Base-by-base conservation (phyloP, 768 basidiomycete species). In the Cystofilobasidium capitatum region DNA sequence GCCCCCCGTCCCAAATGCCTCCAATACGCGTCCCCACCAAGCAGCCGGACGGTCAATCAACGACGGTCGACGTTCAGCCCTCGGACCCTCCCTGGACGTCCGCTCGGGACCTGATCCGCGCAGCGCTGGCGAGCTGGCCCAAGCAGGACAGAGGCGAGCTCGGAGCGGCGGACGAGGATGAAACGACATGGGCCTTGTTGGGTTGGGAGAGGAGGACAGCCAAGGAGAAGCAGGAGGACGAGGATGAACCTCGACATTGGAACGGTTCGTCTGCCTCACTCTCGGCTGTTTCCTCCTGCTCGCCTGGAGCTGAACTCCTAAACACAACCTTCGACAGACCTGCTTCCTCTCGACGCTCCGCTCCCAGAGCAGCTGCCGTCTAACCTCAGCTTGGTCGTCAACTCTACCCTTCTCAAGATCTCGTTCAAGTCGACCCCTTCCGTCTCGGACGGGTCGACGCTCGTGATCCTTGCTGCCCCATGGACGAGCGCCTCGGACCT, bases 221-320 rank as follows among this genome's bases (percentile, higher is more conserved):
- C 12, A 14, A 29, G 9, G 8, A 54, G 17, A 26, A 22, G 16
- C 58, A n/a, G 12, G 26, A 26, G 35, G 65, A 60, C 16, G 45
- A 44, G 31, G 64, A 65, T 22, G 40, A 14, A 9, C 22, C 35
- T 1, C 31, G 31, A 24, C 35, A 51, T 29, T 66, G 58, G 58
- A 47, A 66, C 26, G 65, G 65, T 66, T 57, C 58, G 65, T 59
- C 37, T 64, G 24, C 47, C 42, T 24, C 45, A 20, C 49, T 22
- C 51, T 54, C 9, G 33, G 6, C 17, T 29, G 16, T 6, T 20
- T 2, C 44, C 29, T 14, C 16, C 20, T 20, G 9, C 37, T 37
- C n/a, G 33, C 58, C 26, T n/a, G 8, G 5, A 24, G 59, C 59
- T 29, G 9, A 1, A 14, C 40, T 29, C n/a, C 26, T 51, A 24